A percentile compares a stretch with the other conserved stretches of the same genome.
These are phyloP conservation scores for Tuber brumale DNA, from an alignment of 495 filamentous ascomycete species.

Conservation along the genomic window DNA sequence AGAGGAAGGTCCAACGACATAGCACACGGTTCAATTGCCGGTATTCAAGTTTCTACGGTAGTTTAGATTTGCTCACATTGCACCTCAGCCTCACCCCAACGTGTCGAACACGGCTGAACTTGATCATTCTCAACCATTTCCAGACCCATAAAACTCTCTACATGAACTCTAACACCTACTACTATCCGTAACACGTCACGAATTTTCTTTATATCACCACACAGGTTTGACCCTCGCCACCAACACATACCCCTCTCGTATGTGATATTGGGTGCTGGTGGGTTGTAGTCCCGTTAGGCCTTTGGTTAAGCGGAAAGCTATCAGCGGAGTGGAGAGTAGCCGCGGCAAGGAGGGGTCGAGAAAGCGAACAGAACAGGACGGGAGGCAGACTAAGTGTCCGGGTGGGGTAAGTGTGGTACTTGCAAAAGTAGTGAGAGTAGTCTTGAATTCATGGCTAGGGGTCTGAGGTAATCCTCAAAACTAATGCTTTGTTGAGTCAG, in stretches of 20 bases:
- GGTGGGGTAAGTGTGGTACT: no score
- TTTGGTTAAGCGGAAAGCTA: not conserved
- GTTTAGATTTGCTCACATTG: no score
- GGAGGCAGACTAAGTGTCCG: no score
- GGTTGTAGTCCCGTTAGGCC: not conserved
- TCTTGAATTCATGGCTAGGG: no score
- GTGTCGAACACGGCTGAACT: no score
- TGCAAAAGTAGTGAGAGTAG: not conserved
- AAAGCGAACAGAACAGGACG: not conserved
- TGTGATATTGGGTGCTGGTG: not conserved
- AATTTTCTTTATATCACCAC: not conserved
- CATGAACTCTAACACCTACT: no score
- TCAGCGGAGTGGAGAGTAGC: not conserved
- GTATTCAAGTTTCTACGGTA: no score
- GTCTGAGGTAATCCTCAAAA: not conserved
- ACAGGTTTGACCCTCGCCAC: not conserved
- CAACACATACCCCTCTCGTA: not conserved
- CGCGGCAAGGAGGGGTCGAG: not conserved
- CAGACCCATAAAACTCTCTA: no score
- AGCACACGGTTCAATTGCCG: no score
- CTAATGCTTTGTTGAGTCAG: not conserved
- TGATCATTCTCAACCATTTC: no score
- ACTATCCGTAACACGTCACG: not conserved
- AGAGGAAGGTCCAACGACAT: no score
- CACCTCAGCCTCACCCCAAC: no score